Evolutionary conservation across 208 protist species (phyloP).

Genomic region (Strigomonas galati): DNA sequence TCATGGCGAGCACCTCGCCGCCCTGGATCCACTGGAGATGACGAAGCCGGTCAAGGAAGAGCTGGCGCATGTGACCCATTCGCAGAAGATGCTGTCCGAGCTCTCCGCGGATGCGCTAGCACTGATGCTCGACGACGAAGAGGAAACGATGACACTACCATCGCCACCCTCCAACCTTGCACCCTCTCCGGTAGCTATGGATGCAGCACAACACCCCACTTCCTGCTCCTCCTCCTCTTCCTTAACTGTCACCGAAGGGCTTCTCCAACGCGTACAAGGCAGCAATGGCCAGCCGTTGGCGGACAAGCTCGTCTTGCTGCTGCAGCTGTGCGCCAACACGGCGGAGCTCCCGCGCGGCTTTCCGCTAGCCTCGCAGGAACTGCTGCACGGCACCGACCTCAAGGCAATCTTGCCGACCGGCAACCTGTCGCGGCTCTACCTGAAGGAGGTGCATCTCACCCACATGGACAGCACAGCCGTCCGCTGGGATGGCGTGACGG

Average conservation of each 20-base stretch:
- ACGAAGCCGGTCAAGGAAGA: neutral
- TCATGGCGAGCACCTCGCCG: neutral
- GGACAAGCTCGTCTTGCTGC: constrained; percentile 18
- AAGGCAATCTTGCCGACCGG: constrained; percentile 55
- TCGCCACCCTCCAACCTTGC: no score
- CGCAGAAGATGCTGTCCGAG: no score
- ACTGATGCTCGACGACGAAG: no score
- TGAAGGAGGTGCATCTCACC: constrained; percentile 36
- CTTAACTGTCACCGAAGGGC: no score
- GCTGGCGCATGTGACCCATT: no score
- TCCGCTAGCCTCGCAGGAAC: constrained; percentile 26
- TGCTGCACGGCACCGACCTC: constrained; percentile 57
- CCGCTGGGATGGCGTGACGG: constrained; percentile 32
- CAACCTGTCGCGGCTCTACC: constrained; percentile 19
- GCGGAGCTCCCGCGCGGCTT: constrained; percentile 5
- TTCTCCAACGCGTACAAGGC: neutral
- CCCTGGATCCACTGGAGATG: neutral
- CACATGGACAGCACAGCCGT: constrained; percentile 57
- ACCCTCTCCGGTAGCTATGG: no score
- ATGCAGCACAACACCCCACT: no score
- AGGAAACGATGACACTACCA: no score
- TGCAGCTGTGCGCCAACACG: constrained; percentile 8
- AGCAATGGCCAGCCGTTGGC: constrained; percentile 16
- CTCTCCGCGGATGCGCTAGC: no score
- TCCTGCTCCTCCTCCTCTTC: constrained; percentile 14